A percentile compares a stretch with the other conserved stretches of the same genome.
Conservation (phyloP, 441 rosid genomes). For the Melastoma candidum region DNA sequence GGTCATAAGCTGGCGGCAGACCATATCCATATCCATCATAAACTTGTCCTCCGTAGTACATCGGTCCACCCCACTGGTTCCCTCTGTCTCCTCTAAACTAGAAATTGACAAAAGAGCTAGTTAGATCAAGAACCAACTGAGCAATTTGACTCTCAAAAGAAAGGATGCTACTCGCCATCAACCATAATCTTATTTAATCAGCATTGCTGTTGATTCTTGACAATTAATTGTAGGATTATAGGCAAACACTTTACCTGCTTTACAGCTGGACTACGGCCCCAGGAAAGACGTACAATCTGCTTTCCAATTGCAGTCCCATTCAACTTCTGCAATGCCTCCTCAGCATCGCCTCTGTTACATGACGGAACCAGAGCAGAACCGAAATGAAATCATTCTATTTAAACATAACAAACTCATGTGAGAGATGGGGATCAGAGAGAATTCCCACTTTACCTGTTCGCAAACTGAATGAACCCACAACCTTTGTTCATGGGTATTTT, state of each 20-base stretch:
- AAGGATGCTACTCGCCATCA: too few species aligned
- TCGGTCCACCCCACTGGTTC: conserved; percentile 56
- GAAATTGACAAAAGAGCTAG: conserved; percentile 10
- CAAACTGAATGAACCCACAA: conserved; percentile 87
- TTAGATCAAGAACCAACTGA: too few species aligned
- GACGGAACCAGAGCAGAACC: too few species aligned
- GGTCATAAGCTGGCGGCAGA: conserved; percentile 56
- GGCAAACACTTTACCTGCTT: conserved; percentile 46
- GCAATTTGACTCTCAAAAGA: too few species aligned
- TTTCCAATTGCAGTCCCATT: conserved; percentile 77
- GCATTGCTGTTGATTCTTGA: too few species aligned
- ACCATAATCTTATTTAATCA: too few species aligned
- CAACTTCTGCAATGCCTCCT: conserved; percentile 66
- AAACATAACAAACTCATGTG: too few species aligned
- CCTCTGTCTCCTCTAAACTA: conserved; percentile 58
- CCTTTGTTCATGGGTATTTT: conserved; percentile 90
- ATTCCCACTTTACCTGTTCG: conserved; percentile 38
- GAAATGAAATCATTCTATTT: too few species aligned
- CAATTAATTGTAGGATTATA: too few species aligned
- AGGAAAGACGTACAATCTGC: conserved; percentile 85
- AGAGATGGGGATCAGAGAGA: too few species aligned
- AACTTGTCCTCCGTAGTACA: conserved; percentile 62
- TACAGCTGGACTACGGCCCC: conserved; percentile 86
- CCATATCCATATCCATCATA: conserved; percentile 76
- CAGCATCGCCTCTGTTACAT: conserved; percentile 26